These are phyloP conservation scores for Trichoderma sp. DNA, from an alignment of 2,329 filamentous ascomycete species.

Conservation along the genomic window DNA sequence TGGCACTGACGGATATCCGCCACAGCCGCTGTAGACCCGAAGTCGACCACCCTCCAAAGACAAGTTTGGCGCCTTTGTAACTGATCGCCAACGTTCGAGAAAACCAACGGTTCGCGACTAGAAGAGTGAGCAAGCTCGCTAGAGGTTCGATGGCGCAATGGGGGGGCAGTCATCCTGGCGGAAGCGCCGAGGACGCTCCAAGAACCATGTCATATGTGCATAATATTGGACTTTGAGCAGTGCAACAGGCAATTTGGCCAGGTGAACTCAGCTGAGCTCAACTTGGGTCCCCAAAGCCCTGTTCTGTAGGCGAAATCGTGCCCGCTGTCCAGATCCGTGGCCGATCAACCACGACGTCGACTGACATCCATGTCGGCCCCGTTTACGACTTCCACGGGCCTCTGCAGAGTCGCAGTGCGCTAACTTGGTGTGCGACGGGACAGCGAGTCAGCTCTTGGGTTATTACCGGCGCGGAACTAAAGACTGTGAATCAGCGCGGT, in stretches of 20 bases:
- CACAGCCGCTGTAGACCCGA: constrained; percentile 24
- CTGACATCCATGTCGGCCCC: constrained; percentile 1
- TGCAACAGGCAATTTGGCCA: too few relatives aligned
- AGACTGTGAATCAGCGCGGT: not conserved
- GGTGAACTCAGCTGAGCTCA: too few relatives aligned
- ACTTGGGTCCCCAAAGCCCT: too few relatives aligned
- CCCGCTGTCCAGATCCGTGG: constrained; percentile 6
- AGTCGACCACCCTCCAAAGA: not conserved
- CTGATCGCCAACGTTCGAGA: not conserved
- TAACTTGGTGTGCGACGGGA: constrained; percentile 16
- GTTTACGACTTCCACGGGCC: constrained; percentile 11
- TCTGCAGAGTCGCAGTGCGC: constrained; percentile 11
- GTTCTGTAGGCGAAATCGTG: too few relatives aligned
- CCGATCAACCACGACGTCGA: constrained; percentile 6
- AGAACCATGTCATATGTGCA: not conserved
- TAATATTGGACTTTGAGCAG: too few relatives aligned
- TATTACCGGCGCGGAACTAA: not conserved
- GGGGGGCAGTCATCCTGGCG: constrained; percentile 6
- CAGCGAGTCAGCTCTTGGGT: constrained; percentile 15
- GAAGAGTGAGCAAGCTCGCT: not conserved
- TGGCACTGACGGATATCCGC: constrained; percentile 22
- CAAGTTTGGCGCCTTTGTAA: not conserved
- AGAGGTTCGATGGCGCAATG: not conserved
- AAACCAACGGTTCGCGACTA: not conserved
- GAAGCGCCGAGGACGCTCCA: constrained; percentile 12